These are phyloP conservation scores for Geoglossum glabrum DNA, from an alignment of 495 filamentous ascomycete species.

Conservation along the genomic window DNA sequence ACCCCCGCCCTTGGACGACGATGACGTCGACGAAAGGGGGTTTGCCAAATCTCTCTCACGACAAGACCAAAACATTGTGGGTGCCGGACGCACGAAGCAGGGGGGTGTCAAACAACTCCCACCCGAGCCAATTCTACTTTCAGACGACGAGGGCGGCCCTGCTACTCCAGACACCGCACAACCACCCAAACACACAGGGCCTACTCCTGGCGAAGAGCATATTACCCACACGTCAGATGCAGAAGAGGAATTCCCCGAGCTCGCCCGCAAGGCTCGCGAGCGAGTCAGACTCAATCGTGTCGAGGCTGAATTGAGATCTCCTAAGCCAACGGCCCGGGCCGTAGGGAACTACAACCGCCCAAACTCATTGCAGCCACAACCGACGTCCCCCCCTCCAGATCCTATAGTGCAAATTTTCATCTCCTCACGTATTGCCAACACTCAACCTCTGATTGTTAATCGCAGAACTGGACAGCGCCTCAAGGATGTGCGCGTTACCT, in stretches of 20 bases:
- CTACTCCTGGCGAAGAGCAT: constrained; percentile 10
- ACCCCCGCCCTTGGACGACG: background rate
- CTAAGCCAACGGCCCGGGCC: background rate
- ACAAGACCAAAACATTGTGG: background rate
- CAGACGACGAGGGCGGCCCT: constrained; percentile 2
- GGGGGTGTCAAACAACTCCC: background rate
- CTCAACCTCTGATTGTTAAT: constrained; percentile 42
- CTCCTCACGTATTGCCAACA: constrained; percentile 39
- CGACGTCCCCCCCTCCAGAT: constrained; percentile 12
- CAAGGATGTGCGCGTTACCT: constrained; percentile 41
- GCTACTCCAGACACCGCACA: background rate
- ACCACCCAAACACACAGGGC: background rate
- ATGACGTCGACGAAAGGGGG: background rate
- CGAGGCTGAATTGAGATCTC: background rate
- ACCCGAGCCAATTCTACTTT: background rate
- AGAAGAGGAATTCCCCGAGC: constrained; percentile 26
- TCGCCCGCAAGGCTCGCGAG: constrained; percentile 15
- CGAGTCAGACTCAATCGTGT: background rate
- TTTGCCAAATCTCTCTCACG: background rate
- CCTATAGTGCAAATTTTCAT: constrained; percentile 52
- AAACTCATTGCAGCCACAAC: background rate
- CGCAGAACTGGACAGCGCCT: constrained; percentile 44
- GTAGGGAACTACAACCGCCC: background rate
- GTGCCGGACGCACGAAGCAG: background rate
- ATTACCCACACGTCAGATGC: constrained; percentile 16